Base-by-base conservation (phyloP, 1,139 yeast genomes). In the Yarrowia galli region DNA sequence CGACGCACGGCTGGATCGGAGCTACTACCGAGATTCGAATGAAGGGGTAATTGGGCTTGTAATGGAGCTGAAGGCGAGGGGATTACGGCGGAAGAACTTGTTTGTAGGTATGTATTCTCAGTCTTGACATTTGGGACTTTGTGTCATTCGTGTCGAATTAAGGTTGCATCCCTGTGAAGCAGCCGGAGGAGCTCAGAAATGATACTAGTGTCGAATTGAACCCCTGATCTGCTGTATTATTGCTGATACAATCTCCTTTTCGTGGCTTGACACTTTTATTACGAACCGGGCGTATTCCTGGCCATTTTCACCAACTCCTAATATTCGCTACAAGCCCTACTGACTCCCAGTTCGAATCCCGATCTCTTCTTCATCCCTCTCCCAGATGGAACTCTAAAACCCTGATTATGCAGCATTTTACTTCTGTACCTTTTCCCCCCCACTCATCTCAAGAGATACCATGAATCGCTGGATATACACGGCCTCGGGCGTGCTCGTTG, bases 351-450 rank as follows among this genome's bases (percentile, higher is more conserved):
- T 51, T 51, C 58, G 42, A 51, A 8, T 51, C 58, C 42, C 18
- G 6, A 16, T 7, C 12, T 16, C 22, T 6, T 35, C 53, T 10
- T n/a, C 25, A 13, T 15, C 3, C 20, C 3, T 10, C 36, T 10
- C 36, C 20, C 18, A 23, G 8, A 3, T 32, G 18, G 12, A 53
- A 53, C 60, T 53, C 32, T 53, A 53, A 53, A 32, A 36, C 20
- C 42, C 60, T 35, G 60, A 53, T 53, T 53, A 53, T 53, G 60
- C 60, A 53, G 42, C 60, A 22, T 53, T 53, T 53, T 36, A 35
- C 32, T 7, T 22, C 15, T 53, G 32, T 23, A 16, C 58, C n/a
- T 51, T 15, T 15, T 13, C 18, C 20, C n/a, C 45, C 45, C 3
- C 22, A 25, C 25, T 18, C 42, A 15, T 16, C 42, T 2, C 56